These are phyloP conservation scores for Camellia oleifera DNA, from an alignment of 179 eudicot genomes.

Conservation along the genomic window DNA sequence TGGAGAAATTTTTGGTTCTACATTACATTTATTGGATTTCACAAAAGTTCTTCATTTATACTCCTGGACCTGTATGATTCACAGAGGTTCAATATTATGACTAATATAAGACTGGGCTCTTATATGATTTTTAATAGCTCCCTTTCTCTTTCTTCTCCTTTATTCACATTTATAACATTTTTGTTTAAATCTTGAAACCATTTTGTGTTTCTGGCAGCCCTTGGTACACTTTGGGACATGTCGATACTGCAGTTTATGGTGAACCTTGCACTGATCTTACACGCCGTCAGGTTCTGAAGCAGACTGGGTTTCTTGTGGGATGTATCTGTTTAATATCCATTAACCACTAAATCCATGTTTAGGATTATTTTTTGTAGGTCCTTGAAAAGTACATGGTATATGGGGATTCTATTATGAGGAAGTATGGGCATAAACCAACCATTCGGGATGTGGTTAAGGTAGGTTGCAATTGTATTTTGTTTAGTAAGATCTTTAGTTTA, in stretches of 20 bases:
- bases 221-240: conserved; percentile 70
- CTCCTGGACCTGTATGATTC: not conserved
- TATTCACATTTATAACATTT: not conserved
- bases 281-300: conserved; percentile 70
- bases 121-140: not conserved
- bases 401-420: conserved; percentile 70
- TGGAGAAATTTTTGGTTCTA: not conserved
- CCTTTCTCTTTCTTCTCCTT: too few species aligned
- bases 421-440: conserved; percentile 64
- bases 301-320: conserved; percentile 1
- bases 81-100: not conserved
- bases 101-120: not conserved
- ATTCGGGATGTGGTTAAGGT: conserved; percentile 81
- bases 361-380: conserved; percentile 37
- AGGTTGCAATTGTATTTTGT: not conserved
- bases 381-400: conserved; percentile 73
- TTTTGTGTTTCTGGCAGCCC: conserved; percentile 46
- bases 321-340: not conserved
- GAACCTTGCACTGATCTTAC: conserved; percentile 61
- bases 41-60: not conserved
- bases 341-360: not conserved
- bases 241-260: conserved; percentile 79
- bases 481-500: not conserved
- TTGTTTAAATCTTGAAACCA: not conserved
- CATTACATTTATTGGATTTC: not conserved